Conservation (phyloP, 257 asterid genomes). For the Orobanche coerulescens region DNA sequence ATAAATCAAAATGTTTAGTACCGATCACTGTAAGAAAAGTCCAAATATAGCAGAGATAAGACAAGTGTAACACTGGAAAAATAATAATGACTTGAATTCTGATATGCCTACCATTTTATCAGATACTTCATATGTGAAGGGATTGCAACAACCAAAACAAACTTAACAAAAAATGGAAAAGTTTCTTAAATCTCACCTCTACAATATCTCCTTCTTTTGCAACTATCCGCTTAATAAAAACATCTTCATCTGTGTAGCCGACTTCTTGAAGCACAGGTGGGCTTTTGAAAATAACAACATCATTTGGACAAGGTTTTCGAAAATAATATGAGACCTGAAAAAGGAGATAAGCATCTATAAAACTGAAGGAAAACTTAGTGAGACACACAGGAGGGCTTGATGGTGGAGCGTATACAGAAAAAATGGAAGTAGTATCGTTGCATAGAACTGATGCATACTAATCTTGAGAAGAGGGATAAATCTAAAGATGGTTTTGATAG, state of each 20-base stretch:
- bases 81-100: no score
- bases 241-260: constrained; percentile 88
- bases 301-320: constrained; percentile 81
- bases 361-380: not conserved
- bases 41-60: no score
- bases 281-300: constrained; percentile 73
- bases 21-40: not conserved
- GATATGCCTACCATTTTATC: not conserved
- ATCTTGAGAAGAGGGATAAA: not conserved
- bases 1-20: not conserved
- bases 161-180: not conserved
- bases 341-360: constrained; percentile 12
- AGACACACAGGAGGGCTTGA: not conserved
- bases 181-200: constrained; percentile 44
- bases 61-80: no score
- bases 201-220: constrained; percentile 85
- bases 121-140: not conserved
- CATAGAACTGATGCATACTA: no score
- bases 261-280: constrained; percentile 93
- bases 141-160: not conserved
- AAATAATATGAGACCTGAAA: constrained; percentile 79
- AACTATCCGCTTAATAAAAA: constrained; percentile 74
- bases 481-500: not conserved
- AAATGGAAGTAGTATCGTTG: not conserved
- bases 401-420: not conserved